Percentiles rank a stretch among this genome's conserved stretches.
Conservation (phyloP, 495 filamentous ascomycete species). For the Cercophora sp. region DNA sequence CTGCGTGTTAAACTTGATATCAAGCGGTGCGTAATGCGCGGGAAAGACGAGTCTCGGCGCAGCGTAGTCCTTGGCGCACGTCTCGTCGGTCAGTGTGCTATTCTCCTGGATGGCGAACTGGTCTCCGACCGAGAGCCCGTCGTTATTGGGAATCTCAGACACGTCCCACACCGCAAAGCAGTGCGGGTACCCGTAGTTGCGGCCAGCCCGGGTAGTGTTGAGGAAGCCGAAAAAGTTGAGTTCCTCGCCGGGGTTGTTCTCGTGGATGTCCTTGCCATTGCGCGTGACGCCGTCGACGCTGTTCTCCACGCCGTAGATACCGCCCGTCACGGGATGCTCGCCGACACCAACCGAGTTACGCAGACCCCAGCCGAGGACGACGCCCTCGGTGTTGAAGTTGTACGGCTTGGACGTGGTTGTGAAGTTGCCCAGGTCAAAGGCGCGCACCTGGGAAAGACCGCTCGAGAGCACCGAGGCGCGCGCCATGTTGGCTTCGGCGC, state of each 20-base stretch:
- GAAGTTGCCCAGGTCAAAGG: conserved; percentile 51
- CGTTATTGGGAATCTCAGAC: conserved; percentile 46
- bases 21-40: conserved; percentile 53
- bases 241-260: conserved; percentile 67
- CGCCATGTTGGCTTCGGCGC: conserved; percentile 48
- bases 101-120: conserved; percentile 47
- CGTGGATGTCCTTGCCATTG: conserved; percentile 53
- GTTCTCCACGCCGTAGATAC: conserved; percentile 67
- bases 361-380: conserved; percentile 63
- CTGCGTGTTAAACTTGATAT: conserved; percentile 44
- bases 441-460: conserved; percentile 57
- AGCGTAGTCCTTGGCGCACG: conserved; percentile 35
- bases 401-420: conserved; percentile 37
- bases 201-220: conserved; percentile 39
- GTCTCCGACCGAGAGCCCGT: conserved; percentile 41
- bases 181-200: conserved; percentile 58
- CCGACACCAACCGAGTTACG: conserved; percentile 62
- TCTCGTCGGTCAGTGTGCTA: conserved; percentile 42
- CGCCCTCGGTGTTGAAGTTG: conserved; percentile 39
- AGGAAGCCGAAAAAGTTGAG: conserved; percentile 63
- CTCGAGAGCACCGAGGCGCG: conserved; percentile 38
- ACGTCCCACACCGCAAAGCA: conserved; percentile 61
- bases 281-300: conserved; percentile 55
- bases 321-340: conserved; percentile 54
- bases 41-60: conserved; percentile 48